Conservation (phyloP, 1,284 basidiomycete species). For the Leccinum pachyderme region DNA sequence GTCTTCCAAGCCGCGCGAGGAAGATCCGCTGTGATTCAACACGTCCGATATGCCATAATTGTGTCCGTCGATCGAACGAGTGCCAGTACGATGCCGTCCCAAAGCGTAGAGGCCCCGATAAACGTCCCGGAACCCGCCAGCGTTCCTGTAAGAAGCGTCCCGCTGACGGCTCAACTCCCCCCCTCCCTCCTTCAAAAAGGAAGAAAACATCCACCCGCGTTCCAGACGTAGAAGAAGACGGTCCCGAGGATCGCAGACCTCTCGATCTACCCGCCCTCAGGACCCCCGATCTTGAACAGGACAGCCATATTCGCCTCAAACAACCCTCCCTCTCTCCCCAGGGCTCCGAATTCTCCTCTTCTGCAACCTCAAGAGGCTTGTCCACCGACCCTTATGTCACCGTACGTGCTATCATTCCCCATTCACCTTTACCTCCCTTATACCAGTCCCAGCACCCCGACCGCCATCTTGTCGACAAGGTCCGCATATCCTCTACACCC, state of each 20-base stretch:
- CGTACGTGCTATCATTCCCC: slow-evolving; percentile 15
- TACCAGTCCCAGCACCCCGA: slow-evolving; percentile 23
- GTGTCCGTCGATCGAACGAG: slow-evolving; percentile 66
- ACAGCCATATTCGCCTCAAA: slow-evolving; percentile 24
- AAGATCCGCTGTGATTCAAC: slow-evolving; percentile 84
- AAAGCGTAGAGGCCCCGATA: slow-evolving; percentile 79
- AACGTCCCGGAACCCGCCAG: slow-evolving; percentile 75
- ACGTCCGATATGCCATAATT: slow-evolving; percentile 75
- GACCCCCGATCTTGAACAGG: slow-evolving; percentile 31
- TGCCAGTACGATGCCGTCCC: slow-evolving; percentile 77
- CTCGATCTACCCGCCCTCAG: slow-evolving; percentile 29
- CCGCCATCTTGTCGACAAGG: slow-evolving; percentile 34
- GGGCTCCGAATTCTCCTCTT: slow-evolving; percentile 33
- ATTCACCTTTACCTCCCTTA: not conserved
- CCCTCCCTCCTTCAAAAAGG: slow-evolving; percentile 53
- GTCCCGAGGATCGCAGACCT: slow-evolving; percentile 28
- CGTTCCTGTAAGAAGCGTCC: slow-evolving; percentile 77
- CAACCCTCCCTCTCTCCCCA: slow-evolving; percentile 34
- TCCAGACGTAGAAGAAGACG: slow-evolving; percentile 32
- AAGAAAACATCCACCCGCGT: slow-evolving; percentile 44
- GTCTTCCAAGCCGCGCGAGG: slow-evolving; percentile 59
- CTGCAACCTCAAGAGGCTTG: slow-evolving; percentile 26
- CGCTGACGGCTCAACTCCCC: slow-evolving; percentile 51
- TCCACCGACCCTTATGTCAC: slow-evolving; percentile 26
- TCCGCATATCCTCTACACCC: slow-evolving; percentile 39